Conservation (phyloP, 768 basidiomycete genomes). For the Serendipita sp. region DNA sequence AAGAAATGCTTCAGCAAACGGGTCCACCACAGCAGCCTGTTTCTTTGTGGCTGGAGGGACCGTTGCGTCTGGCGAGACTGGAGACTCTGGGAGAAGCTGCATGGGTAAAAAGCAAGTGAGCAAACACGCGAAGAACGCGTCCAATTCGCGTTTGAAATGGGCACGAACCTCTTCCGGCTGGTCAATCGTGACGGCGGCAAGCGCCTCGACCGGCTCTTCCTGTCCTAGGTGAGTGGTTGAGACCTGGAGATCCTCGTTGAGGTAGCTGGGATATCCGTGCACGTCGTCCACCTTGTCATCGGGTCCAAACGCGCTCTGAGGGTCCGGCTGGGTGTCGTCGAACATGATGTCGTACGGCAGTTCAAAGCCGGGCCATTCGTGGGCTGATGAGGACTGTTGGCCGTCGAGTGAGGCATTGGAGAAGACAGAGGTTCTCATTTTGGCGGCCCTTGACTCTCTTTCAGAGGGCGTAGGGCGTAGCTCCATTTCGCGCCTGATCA, state of each 20-base stretch:
- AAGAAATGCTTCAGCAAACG: slow-evolving; percentile 29
- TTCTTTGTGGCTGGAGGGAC: not conserved
- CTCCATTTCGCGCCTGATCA: not conserved
- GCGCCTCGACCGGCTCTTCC: not conserved
- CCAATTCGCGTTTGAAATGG: not conserved
- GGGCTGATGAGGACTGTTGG: not conserved
- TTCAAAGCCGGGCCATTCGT: not conserved
- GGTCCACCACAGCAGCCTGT: slow-evolving; percentile 16
- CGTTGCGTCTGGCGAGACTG: not conserved
- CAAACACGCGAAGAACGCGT: not conserved
- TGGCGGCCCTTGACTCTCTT: not conserved
- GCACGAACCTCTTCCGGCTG: not conserved
- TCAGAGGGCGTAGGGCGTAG: too few relatives aligned
- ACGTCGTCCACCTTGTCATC: slow-evolving; percentile 1
- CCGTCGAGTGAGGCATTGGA: not conserved
- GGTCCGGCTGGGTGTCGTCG: not conserved
- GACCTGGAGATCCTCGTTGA: not conserved
- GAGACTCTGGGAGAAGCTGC: not conserved
- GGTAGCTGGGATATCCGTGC: not conserved
- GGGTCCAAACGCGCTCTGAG: not conserved
- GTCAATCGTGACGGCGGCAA: not conserved
- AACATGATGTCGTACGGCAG: slow-evolving; percentile 3
- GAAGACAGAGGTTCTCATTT: slow-evolving; percentile 4
- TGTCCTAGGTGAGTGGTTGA: not conserved
- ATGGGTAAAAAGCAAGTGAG: too few relatives aligned